A percentile compares a stretch with the other conserved stretches of the same genome.
These are phyloP conservation scores for Prinsepia uniflora DNA, from an alignment of 306 rosid species.

Conservation along the genomic window DNA sequence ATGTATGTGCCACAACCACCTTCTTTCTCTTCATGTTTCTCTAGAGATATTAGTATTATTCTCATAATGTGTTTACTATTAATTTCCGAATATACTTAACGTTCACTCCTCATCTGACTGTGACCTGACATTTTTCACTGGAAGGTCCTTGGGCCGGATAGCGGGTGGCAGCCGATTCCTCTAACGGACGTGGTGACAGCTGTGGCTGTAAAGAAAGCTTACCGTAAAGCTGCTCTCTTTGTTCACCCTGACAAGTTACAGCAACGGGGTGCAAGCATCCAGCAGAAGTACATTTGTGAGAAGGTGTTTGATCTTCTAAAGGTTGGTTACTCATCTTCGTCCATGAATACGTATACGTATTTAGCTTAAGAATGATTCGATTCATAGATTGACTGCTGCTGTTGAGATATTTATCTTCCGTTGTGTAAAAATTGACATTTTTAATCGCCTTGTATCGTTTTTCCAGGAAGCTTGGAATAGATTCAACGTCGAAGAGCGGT, in stretches of 20 bases:
- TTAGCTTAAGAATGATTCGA: conserved; percentile 5
- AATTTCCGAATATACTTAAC: not conserved
- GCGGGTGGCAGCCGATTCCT: conserved; percentile 92
- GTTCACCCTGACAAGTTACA: conserved; percentile 97
- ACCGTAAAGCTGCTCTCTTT: conserved; percentile 81
- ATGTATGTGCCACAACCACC: conserved; percentile 42
- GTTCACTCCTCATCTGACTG: not conserved
- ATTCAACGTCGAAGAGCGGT: conserved; percentile 84
- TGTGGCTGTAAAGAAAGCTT: conserved; percentile 72
- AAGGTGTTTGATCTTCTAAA: conserved; percentile 95
- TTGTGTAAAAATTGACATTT: not conserved
- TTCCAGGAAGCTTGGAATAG: conserved; percentile 91
- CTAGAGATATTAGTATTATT: not conserved
- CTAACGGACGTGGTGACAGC: conserved; percentile 58
- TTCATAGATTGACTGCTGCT: too few relatives aligned
- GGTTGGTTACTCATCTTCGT: conserved; percentile 43
- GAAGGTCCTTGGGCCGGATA: conserved; percentile 85
- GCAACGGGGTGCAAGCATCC: conserved; percentile 92
- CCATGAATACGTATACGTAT: not conserved
- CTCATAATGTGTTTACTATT: not conserved
- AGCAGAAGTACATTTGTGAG: conserved; percentile 84
- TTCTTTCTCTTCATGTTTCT: conserved; percentile 2
- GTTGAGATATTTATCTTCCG: not conserved
- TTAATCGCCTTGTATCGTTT: not conserved
- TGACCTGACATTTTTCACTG: conserved; percentile 16